These are phyloP conservation scores for Phalaenopsis aphrodite DNA, from an alignment of 106 monocot species.

Conservation along the genomic window DNA sequence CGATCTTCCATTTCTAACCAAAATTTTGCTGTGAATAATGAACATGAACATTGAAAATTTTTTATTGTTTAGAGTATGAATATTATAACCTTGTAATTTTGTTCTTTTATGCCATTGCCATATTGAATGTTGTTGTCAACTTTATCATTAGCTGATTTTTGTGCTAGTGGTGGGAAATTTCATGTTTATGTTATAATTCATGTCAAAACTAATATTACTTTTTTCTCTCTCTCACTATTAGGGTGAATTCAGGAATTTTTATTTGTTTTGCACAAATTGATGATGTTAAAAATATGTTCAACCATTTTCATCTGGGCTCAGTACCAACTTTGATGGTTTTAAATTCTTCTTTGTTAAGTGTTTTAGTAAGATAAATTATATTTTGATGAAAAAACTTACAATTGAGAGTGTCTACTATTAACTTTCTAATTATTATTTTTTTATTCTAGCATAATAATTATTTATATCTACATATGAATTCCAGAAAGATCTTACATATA, in stretches of 20 bases:
- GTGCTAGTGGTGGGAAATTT: neutral
- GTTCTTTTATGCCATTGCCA: neutral
- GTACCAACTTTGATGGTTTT: too few relatives aligned
- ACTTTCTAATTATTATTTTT: neutral
- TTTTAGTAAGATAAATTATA: too few relatives aligned
- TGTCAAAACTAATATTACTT: neutral
- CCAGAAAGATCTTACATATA: too few relatives aligned
- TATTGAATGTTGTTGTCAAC: neutral
- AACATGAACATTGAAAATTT: neutral
- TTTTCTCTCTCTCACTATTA: neutral
- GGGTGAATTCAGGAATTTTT: too few relatives aligned
- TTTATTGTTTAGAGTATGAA: neutral
- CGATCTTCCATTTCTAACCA: neutral
- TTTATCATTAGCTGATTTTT: neutral
- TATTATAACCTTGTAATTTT: neutral
- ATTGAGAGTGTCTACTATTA: neutral
- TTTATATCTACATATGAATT: too few relatives aligned
- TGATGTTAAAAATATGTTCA: too few relatives aligned
- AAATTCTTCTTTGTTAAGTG: too few relatives aligned
- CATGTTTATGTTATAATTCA: neutral
- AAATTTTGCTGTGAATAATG: neutral
- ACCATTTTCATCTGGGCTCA: too few relatives aligned
- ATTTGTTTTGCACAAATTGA: too few relatives aligned
- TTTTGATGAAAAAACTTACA: too few relatives aligned
- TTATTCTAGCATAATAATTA: too few relatives aligned